Evolutionary conservation across 352 stramenopile species (phyloP).

Genomic region (Phytophthora lateralis): DNA sequence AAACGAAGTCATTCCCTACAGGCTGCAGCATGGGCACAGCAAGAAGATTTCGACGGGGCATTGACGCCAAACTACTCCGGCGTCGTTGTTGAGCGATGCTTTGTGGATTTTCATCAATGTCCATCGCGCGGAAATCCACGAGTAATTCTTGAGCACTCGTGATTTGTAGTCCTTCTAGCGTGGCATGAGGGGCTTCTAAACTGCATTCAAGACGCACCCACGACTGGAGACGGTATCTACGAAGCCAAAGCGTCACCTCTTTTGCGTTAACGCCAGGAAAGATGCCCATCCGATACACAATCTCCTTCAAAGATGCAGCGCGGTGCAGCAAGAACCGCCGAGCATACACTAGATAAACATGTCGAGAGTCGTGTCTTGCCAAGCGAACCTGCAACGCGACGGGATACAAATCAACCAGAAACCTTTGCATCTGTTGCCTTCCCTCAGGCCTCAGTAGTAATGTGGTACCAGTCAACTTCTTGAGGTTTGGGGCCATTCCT

Average conservation of each 20-base stretch:
- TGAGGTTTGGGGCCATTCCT: slow-evolving; percentile 16
- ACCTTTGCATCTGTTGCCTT: slow-evolving; percentile 18
- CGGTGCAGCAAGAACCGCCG: slow-evolving; percentile 48
- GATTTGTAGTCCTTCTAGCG: slow-evolving; percentile 48
- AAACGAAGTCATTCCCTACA: slow-evolving; percentile 70
- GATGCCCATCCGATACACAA: slow-evolving; percentile 61
- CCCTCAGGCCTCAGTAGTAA: slow-evolving; percentile 1
- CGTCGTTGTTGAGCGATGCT: slow-evolving; percentile 33
- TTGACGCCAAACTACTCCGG: slow-evolving; percentile 25
- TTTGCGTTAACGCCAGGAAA: slow-evolving; percentile 55
- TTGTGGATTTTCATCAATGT: slow-evolving; percentile 34
- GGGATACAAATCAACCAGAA: slow-evolving; percentile 61
- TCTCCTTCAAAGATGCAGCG: slow-evolving; percentile 53
- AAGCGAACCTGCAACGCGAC: slow-evolving; percentile 60
- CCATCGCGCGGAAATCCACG: slow-evolving; percentile 64
- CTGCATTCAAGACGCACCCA: slow-evolving; percentile 68
- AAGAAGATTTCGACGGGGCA: slow-evolving; percentile 34
- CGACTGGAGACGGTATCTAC: slow-evolving; percentile 54
- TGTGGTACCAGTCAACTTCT: not conserved
- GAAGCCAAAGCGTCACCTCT: slow-evolving; percentile 70
- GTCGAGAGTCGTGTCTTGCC: slow-evolving; percentile 56
- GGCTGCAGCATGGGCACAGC: slow-evolving; percentile 54
- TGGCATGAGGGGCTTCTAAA: slow-evolving; percentile 45
- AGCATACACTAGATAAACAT: slow-evolving; percentile 65
- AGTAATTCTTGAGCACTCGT: slow-evolving; percentile 63